Base-by-base conservation (phyloP, 2,329 filamentous ascomycete genomes). In the Thermothelomyces thermophilus region DNA sequence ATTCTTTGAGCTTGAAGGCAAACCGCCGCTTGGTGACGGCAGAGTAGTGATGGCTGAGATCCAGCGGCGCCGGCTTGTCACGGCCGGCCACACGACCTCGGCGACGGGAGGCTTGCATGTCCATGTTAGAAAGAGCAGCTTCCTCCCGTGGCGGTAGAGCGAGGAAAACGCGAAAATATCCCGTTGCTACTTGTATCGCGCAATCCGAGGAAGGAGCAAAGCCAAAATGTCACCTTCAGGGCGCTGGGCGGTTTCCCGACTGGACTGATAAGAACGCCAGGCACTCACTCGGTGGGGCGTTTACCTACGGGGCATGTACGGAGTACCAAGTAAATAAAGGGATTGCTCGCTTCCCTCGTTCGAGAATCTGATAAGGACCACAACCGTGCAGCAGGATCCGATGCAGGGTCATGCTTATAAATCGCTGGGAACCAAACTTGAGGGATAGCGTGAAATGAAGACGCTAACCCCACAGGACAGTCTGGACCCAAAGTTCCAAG, bases 21-120 rank as follows among this genome's bases (percentile, higher is more conserved):
- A 72, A 59, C 8, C 88, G 77, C 41, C 78, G 76, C 62, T 76
- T 83, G 41, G 88, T 85, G 39, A 81, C 74, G 50, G 80, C 73
- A 1, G 87, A 90, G 59, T 83, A 84, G 64, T 90, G 84, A 64
- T 95, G 87, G 58, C 82, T 85, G 53, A 95, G 73, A 66, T 95
- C 86, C 58, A 82, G 71, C 5, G 90, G 88, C 50, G 61, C 56
- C 24, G 66, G 68, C 62, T 64, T 67, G 41, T 60, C 62, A 17
- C 34, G 50, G 28, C 19, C 31, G 13, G 24, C 24, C 39, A 34
- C 43, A 19, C 33, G 31, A 26, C 17, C 30, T 4, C n/a, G 16
- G 19, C 33, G 36, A 17, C 41, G 19, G n/a, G 19, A 41, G 17
- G 17, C 20, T 46, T 19, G 28, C 17, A 9, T 13, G 30, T 11